phyloP scores from a whole-genome alignment of 495 filamentous ascomycete species.

The Pyrenopolyporus hunteri region DNA sequence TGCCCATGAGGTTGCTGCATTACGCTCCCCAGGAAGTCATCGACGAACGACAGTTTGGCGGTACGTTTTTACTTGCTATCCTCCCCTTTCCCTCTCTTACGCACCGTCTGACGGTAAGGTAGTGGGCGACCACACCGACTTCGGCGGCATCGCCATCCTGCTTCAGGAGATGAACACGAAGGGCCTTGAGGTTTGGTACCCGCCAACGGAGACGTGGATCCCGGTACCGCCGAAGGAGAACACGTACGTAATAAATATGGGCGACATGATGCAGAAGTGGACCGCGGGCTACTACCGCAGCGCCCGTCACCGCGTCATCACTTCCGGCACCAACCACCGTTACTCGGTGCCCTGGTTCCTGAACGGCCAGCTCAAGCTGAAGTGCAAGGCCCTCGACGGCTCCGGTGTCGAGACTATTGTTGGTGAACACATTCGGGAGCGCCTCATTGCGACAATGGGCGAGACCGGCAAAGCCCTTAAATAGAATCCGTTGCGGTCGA shows the following conservation, averaged over 20 bases:
- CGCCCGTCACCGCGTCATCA: conserved; percentile 34
- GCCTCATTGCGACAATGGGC: conserved; percentile 29
- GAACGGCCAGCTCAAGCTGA: conserved; percentile 33
- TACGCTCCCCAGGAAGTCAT: conserved; percentile 46
- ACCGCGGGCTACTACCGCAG: conserved; percentile 30
- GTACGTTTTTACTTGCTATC: conserved; percentile 13
- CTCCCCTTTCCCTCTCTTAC: neutral
- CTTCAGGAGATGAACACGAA: conserved; percentile 50
- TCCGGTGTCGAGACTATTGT: conserved; percentile 33
- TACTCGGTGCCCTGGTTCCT: conserved; percentile 29
- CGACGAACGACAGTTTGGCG: conserved; percentile 51
- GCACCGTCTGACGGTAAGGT: conserved; percentile 5
- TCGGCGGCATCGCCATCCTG: conserved; percentile 51
- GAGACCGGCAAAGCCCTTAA: conserved; percentile 28
- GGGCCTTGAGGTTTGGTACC: conserved; percentile 53
- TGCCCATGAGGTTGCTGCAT: conserved; percentile 52
- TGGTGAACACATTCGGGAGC: conserved; percentile 30
- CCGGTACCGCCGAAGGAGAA: conserved; percentile 45
- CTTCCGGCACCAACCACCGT: conserved; percentile 23
- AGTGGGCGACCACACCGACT: conserved; percentile 44
- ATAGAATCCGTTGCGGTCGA: neutral
- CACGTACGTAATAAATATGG: conserved; percentile 54
- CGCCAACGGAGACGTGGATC: conserved; percentile 48
- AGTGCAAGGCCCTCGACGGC: conserved; percentile 27
- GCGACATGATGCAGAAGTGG: conserved; percentile 45